These are phyloP conservation scores for Xylariomycetidae sp. DNA, from an alignment of 2,329 filamentous ascomycete species.

Conservation along the genomic window DNA sequence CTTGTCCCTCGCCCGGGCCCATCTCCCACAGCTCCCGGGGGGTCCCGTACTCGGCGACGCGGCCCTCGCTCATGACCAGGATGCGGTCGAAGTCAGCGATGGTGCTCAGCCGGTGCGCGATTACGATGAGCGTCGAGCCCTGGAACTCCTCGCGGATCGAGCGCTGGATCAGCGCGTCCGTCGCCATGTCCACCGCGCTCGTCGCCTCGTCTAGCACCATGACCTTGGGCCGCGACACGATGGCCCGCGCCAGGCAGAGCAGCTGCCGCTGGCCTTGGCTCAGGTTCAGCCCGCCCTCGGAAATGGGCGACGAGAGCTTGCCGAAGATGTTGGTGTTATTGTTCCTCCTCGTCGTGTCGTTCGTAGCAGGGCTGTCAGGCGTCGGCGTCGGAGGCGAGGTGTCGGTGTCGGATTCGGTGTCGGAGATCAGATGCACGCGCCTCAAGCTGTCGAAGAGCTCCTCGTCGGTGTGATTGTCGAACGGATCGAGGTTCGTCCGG, in stretches of 20 bases:
- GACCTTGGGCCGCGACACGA: constrained; percentile 67
- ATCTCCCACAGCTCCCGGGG: constrained; percentile 56
- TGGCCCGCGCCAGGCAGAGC: constrained; percentile 68
- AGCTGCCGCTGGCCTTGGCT: constrained; percentile 75
- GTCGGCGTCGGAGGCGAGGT: constrained; percentile 29
- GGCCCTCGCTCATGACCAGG: constrained; percentile 64
- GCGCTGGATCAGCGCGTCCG: constrained; percentile 69
- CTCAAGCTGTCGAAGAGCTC: constrained; percentile 66
- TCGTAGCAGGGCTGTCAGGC: constrained; percentile 25
- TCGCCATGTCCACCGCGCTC: constrained; percentile 72
- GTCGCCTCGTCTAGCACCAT: constrained; percentile 81
- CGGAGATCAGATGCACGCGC: constrained; percentile 62
- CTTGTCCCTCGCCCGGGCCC: constrained; percentile 26
- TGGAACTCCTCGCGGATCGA: constrained; percentile 69
- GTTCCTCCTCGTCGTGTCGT: constrained; percentile 28
- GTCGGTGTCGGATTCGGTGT: constrained; percentile 35
- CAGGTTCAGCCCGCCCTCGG: constrained; percentile 69
- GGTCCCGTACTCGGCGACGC: constrained; percentile 62
- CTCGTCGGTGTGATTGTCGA: constrained; percentile 62
- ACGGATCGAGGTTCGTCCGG: constrained; percentile 72
- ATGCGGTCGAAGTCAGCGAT: constrained; percentile 75
- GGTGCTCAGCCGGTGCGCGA: constrained; percentile 71
- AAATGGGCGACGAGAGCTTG: constrained; percentile 57
- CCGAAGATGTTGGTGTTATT: constrained; percentile 63
- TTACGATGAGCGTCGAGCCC: constrained; percentile 62